phyloP scores from a whole-genome alignment of 768 basidiomycete species.

The Tylopilus balloui region DNA sequence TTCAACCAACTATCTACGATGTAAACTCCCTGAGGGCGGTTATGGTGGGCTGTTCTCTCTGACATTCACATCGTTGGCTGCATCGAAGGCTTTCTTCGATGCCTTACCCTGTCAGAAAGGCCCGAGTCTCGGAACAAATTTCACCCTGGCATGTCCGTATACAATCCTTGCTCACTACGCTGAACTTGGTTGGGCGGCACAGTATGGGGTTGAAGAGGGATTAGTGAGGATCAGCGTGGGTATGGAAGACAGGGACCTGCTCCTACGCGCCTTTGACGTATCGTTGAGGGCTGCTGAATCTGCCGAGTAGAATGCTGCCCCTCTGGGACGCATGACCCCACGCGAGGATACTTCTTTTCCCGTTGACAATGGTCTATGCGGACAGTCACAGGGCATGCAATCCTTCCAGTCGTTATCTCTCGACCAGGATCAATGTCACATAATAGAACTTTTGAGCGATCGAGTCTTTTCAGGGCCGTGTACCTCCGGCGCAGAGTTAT shows the following conservation, averaged over 20 bases:
- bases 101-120: slow-evolving; percentile 81
- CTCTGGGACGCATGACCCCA: background rate
- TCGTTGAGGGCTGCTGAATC: slow-evolving; percentile 76
- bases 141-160: slow-evolving; percentile 92
- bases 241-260: slow-evolving; percentile 61
- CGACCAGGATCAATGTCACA: background rate
- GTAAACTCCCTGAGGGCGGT: slow-evolving; percentile 54
- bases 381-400: no score
- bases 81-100: slow-evolving; percentile 82
- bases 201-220: slow-evolving; percentile 78
- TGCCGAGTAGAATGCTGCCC: slow-evolving; percentile 5
- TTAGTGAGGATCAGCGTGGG: slow-evolving; percentile 91
- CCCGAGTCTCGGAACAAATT: slow-evolving; percentile 90
- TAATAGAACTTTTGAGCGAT: background rate
- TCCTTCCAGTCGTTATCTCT: no score
- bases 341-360: background rate
- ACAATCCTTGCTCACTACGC: slow-evolving; percentile 86
- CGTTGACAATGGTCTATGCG: background rate
- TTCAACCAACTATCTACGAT: slow-evolving; percentile 63
- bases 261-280: slow-evolving; percentile 54
- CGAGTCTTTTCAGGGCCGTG: background rate
- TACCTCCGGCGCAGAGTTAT: background rate
- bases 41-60: slow-evolving; percentile 88
- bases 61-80: slow-evolving; percentile 66
- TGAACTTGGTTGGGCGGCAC: slow-evolving; percentile 89